phyloP scores from a whole-genome alignment of 2,329 filamentous ascomycete genomes.

The Colletotrichum australisinense region DNA sequence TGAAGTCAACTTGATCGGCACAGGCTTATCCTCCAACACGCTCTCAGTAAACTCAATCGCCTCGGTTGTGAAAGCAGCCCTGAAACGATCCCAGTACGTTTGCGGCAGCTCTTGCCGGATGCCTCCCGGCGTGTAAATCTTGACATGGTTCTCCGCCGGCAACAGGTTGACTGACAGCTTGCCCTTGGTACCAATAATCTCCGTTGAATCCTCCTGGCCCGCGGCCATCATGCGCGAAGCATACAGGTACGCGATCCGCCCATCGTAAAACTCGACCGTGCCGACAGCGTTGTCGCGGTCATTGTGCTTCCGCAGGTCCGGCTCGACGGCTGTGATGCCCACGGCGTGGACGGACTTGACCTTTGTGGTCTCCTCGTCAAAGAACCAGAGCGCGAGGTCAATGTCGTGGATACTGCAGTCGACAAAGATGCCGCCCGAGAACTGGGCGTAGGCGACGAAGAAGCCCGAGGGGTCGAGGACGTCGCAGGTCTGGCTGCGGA shows the following conservation, averaged over 20 bases:
- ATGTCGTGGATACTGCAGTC: constrained; percentile 80
- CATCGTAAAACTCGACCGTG: constrained; percentile 72
- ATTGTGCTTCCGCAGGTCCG: constrained; percentile 45
- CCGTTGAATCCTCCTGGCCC: constrained; percentile 74
- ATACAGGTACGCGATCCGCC: constrained; percentile 74
- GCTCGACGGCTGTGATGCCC: constrained; percentile 47
- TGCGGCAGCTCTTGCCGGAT: constrained; percentile 69
- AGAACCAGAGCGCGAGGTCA: constrained; percentile 47
- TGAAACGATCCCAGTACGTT: constrained; percentile 72
- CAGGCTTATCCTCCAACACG: constrained; percentile 64
- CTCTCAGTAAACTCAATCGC: constrained; percentile 71
- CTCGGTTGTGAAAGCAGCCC: constrained; percentile 72
- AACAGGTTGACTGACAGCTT: constrained; percentile 72
- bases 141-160: constrained; percentile 65
- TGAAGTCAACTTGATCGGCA: constrained; percentile 67
- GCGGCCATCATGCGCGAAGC: constrained; percentile 74
- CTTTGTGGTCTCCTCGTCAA: constrained; percentile 43
- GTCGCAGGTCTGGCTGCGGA: constrained; percentile 76
- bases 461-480: constrained; percentile 73
- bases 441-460: constrained; percentile 75
- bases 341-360: constrained; percentile 45
- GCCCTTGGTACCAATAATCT: constrained; percentile 75
- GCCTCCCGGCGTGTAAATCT: constrained; percentile 63
- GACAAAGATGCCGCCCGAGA: constrained; percentile 76
- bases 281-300: constrained; percentile 54